Percentiles rank a stretch among this genome's conserved stretches.
These are phyloP conservation scores for Capronia americana DNA, from an alignment of 2,329 filamentous ascomycete genomes.

Conservation along the genomic window DNA sequence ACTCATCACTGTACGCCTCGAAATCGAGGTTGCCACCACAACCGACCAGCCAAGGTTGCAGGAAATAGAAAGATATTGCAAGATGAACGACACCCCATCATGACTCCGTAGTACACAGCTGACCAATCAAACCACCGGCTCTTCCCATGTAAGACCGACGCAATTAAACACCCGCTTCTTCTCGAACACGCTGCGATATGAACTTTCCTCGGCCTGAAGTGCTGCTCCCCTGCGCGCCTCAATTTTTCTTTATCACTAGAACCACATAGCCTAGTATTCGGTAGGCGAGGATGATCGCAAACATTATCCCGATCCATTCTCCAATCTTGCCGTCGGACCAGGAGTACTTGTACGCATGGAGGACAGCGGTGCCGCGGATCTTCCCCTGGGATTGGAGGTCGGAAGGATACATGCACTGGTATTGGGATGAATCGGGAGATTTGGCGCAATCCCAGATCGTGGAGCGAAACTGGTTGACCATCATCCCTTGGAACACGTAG, in stretches of 20 bases:
- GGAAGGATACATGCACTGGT: conserved; percentile 74
- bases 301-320: conserved; percentile 76
- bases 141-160: background rate
- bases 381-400: conserved; percentile 68
- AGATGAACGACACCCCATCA: too few relatives aligned
- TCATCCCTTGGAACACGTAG: conserved; percentile 91
- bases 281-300: conserved; percentile 77
- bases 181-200: background rate
- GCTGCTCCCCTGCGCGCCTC: background rate
- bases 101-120: background rate
- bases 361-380: conserved; percentile 73
- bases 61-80: too few relatives aligned
- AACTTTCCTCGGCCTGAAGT: background rate
- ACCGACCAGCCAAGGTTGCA: too few relatives aligned
- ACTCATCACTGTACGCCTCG: too few relatives aligned
- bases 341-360: conserved; percentile 72
- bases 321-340: conserved; percentile 66
- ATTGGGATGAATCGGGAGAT: conserved; percentile 49
- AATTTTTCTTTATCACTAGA: conserved; percentile 30
- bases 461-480: conserved; percentile 81
- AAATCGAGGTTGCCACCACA: too few relatives aligned
- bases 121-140: too few relatives aligned
- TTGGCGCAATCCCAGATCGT: conserved; percentile 67
- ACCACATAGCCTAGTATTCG: conserved; percentile 58
- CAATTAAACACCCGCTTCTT: background rate